Base-by-base conservation (phyloP, 768 basidiomycete species). In the Boletus huronensis region DNA sequence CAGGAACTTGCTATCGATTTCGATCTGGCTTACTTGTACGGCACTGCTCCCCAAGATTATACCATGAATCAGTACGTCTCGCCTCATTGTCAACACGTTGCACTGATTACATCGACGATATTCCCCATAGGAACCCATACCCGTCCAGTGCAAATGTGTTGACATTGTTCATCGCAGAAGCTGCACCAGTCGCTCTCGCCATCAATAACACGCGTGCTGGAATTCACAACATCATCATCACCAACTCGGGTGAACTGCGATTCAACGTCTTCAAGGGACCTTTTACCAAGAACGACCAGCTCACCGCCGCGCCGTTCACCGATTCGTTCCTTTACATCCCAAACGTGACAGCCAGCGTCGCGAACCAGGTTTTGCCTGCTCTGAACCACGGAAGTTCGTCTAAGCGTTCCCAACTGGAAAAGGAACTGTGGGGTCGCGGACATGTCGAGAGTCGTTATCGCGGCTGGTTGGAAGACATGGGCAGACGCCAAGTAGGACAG, bases 281-380 rank as follows among this genome's bases (percentile, higher is more conserved):
- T 3, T 93, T 93, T 72, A 87, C 85, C 29, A 83, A 83, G 67
- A 88, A 92, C 66, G 90, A 93, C 67, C 85, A 90, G 60, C 77
- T 92, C 42, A 88, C 88, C 0, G 80, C 81, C 2, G 83, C 81
- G 6, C 88, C 91, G 0, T 93, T 88, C 64, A 68, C 72, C 0
- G 82, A 91, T 63, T 55, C 73, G 9, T 88, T 90, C 75, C 56
- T 80, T 21, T 90, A 77, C 69, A 77, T 91, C 52, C 70, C 84
- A 6, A 71, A 79, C 41, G 74, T 91, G 34, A 67, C 78, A 0
- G 68, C 80, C 16, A 65, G 71, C 25, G 66, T 80, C 31, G 88
- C 85, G 5, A 77, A 72, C 14, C 66, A 77, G 55, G 79, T 87
- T 0, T 70, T 89, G 3, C 74, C 80, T 0, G 61, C 72, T 11